phyloP scores from a whole-genome alignment of 306 rosid genomes.

The Corylus avellana region DNA sequence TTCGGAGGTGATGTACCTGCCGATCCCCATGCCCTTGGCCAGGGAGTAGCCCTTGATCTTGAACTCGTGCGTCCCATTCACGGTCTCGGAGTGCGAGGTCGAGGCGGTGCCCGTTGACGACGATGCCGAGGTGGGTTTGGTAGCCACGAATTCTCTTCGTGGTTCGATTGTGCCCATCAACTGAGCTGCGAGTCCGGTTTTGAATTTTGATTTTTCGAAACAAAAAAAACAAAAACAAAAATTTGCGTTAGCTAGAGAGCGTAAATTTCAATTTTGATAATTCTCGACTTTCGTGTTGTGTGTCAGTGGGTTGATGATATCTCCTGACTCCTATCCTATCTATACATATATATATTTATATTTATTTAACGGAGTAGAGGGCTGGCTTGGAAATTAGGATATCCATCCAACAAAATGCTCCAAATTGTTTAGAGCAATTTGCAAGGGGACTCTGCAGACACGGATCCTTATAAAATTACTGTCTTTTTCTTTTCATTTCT shows the following conservation, averaged over 20 bases:
- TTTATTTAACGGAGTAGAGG: no score
- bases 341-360: no score
- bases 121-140: constrained; percentile 29
- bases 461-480: no score
- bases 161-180: constrained; percentile 57
- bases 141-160: constrained; percentile 16
- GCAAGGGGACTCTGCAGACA: no score
- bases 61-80: constrained; percentile 54
- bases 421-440: no score
- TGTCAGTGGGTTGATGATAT: no score
- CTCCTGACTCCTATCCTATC: no score
- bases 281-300: not conserved
- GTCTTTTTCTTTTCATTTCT: no score
- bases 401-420: no score
- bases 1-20: constrained; percentile 57
- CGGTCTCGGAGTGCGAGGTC: constrained; percentile 50
- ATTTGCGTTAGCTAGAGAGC: not conserved
- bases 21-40: constrained; percentile 58
- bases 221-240: no score
- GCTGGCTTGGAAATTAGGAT: no score
- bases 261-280: not conserved
- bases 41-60: constrained; percentile 57
- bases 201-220: no score
- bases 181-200: constrained; percentile 1
- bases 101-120: constrained; percentile 33